Base-by-base conservation (phyloP, 805 yeast species). In the Saturnispora galanensis region DNA sequence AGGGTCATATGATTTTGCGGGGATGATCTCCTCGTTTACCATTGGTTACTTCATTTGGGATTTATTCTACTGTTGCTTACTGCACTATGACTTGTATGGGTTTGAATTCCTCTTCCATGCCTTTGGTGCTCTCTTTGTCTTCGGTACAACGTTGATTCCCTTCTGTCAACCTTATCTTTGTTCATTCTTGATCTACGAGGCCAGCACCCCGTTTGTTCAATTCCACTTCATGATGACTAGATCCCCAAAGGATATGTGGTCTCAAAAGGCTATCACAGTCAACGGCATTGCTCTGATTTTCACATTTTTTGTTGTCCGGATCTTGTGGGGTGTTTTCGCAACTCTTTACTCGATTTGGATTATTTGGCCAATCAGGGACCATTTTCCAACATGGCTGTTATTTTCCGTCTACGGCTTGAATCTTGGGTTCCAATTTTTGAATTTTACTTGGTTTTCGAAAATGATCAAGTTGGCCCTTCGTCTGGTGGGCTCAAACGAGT, bases 41-140 rank as follows among this genome's bases (percentile, higher is more conserved):
- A 58, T 71, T 9, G 98, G 97, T 2, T 93, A 93, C 66, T 93
- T 93, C 59, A 52, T 86, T 17, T 93, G 98, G 98, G 98, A 93
- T 63, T 49, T 82, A 32, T 63, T 66, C 47, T 80, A 88, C 45
- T 89, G 97, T 58, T 58, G 64, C 41, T 6, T 79, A 8, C 64
- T 63, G 42, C 71, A 84, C 65, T 77, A 67, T 59, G 65, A 71
- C 41, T 60, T 84, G 50, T 93, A 86, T 63, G 97, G 98, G 0
- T 42, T 76, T 12, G 87, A 89, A 37, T 93, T 85, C 63, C 65
- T 86, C 46, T 65, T 85, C 47, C 98, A 93, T 59, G 97, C 94
- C 0, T 53, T 76, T 35, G 88, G 89, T 1, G 87, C 97, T 0
- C 62, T 87, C 44, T 74, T 74, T 55, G 95, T 86, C 34, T 85